Evolutionary conservation across 2,329 filamentous ascomycete species (phyloP).

Genomic region (Nigrospora oryzae): DNA sequence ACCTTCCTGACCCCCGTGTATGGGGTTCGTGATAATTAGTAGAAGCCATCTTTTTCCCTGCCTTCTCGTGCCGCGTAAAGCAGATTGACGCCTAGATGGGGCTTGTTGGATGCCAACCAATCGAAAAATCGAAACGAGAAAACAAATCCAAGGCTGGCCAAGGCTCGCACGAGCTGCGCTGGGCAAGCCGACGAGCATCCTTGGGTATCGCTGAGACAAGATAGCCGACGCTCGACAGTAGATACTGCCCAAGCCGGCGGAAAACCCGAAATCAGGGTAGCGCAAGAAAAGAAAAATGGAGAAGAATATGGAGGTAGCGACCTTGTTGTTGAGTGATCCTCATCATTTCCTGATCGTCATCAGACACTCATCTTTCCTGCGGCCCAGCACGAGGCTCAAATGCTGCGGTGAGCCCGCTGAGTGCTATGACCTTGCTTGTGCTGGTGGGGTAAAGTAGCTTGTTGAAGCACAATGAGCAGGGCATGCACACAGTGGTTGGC

Average conservation of each 20-base stretch:
- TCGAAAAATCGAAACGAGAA: background rate
- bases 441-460: no score
- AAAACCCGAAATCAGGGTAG: no score
- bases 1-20: no score
- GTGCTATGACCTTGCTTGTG: no score
- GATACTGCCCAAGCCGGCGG: no score
- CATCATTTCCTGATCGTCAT: constrained; percentile 2
- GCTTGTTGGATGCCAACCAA: background rate
- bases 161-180: background rate
- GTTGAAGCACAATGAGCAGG: no score
- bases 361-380: background rate
- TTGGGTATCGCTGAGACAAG: constrained; percentile 15
- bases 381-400: no score
- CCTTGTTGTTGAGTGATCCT: constrained; percentile 2
- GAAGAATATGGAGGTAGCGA: constrained; percentile 4
- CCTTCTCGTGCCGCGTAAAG: no score
- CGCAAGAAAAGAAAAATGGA: background rate
- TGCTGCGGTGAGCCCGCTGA: no score
- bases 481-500: no score
- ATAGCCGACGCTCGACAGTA: constrained; percentile 3
- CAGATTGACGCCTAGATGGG: background rate
- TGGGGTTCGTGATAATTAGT: no score
- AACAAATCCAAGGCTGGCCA: background rate
- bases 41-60: no score
- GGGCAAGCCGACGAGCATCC: constrained; percentile 6